Evolutionary conservation across 31 red algal species (phyloP), one percentile per base, ranked within the genome.

Genomic region (Odonthalia washingtoniensis): DNA sequence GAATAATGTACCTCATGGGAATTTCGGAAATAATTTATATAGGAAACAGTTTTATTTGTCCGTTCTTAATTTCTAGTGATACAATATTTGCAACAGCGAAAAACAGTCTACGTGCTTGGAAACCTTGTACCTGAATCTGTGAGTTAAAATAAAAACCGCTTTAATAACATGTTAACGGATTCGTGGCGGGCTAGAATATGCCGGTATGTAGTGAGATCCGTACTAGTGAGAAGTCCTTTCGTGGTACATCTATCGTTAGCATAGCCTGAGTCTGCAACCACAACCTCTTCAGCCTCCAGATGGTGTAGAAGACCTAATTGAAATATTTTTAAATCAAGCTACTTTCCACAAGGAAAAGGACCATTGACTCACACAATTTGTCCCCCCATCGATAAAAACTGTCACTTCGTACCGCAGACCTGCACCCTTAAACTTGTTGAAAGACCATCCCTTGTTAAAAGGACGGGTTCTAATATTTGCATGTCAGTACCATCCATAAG

Each of bases 321-420:
- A 57, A 57, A 57, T 14, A 70, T 70, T 72, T 36, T 72, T 36
- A 84, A 6, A 46, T 84, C 81, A 40, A 32, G 21, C 36, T 3
- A 84, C 63, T 6, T 9, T n/a, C 81, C 81, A 72, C 81, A 84
- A 27, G 62, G 35, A 72, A 72, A 84, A 31, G 64, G 81, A 26
- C 81, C 81, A 72, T 84, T 31, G 63, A 70, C 24, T 33, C 81
- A 72, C 2, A 84, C 40, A 37, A 84, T n/a, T n/a, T n/a, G n/a
- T n/a, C n/a, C n/a, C n/a, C n/a, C n/a, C n/a, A n/a, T n/a, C n/a
- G n/a, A n/a, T n/a, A n/a, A n/a, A n/a, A n/a, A n/a, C n/a, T n/a
- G n/a, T n/a, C n/a, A n/a, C n/a, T n/a, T n/a, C n/a, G n/a, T n/a
- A n/a, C n/a, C n/a, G n/a, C n/a, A n/a, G n/a, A n/a, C n/a, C n/a